Conservation (phyloP, 345 rosid genomes). For the Salix dunnii region DNA sequence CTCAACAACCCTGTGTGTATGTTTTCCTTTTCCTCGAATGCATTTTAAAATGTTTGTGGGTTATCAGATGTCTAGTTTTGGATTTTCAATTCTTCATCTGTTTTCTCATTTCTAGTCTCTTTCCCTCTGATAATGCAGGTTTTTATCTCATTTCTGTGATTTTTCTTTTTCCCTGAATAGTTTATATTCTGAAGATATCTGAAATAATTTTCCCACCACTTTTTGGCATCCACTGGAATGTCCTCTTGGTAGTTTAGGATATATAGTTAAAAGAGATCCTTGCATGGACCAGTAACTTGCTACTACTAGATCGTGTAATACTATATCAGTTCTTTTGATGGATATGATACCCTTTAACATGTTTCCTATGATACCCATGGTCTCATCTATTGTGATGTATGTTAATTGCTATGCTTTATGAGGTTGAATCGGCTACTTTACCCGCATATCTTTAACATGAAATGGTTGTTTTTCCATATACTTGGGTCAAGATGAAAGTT, state of each 20-base stretch:
- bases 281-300: neutral
- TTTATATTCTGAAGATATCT: neutral
- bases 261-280: neutral
- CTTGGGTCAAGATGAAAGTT: constrained; percentile 36
- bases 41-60: neutral
- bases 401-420: neutral
- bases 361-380: neutral
- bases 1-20: neutral
- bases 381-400: neutral
- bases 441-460: neutral
- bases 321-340: neutral
- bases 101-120: neutral
- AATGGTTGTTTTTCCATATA: neutral
- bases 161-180: neutral
- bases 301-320: neutral
- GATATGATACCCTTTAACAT: neutral
- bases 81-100: neutral
- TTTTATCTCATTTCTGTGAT: neutral
- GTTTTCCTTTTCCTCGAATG: neutral
- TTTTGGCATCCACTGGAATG: neutral
- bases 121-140: neutral
- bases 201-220: neutral
- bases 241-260: neutral
- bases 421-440: neutral
- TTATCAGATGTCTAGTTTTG: neutral